Evolutionary conservation across 2,329 filamentous ascomycete genomes (phyloP), one percentile per base, ranked within the genome.

Genomic region (Coniochaeta hoffmannii): DNA sequence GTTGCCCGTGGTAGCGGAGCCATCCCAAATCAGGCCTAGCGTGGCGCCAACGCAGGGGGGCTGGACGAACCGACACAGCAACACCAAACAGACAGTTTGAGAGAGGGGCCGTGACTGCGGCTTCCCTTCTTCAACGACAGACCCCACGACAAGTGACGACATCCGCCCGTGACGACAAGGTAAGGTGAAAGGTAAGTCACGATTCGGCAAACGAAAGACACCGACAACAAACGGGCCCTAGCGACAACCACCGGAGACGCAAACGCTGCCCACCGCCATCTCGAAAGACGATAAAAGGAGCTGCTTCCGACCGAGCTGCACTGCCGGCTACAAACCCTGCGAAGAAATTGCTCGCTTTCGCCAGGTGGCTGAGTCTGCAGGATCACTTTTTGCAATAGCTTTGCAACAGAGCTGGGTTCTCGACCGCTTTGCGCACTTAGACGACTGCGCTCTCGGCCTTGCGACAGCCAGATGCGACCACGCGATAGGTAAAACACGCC

Each of bases 401-500:
- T 24, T 19, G 15, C 12, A 1, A 46, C 19, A 7, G 5, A 10
- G 41, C 41, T 28, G 24, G 22, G 15, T 28, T 15, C 2, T 9
- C 19, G 24, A 46, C n/a, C 41, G n/a, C 22, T 28, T 24, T n/a
- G 41, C 41, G 14, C 19, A n/a, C 41, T 8, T 19, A 15, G 9
- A 14, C 6, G n/a, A 46, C 41, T 17, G 41, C 22, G 15, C 22
- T 46, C 30, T 15, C 15, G 28, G 8, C 15, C 49, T 17, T 34
- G 26, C 49, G 49, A 51, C 49, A 51, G 32, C 31, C 50, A 53
- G 12, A 53, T 53, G 50, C 50, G 50, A 53, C 32, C 50, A 51
- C 53, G 15, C 38, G 15, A 56, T 22, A 22, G 24, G 34, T 46
- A 30, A 11, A 24, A 46, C 15, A 46, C 36, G 36, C 17, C 41